A percentile compares a stretch with the other conserved stretches of the same genome.
Evolutionary conservation across 2,329 filamentous ascomycete species (phyloP).

Genomic region (Arthrobotrys entomopaga): DNA sequence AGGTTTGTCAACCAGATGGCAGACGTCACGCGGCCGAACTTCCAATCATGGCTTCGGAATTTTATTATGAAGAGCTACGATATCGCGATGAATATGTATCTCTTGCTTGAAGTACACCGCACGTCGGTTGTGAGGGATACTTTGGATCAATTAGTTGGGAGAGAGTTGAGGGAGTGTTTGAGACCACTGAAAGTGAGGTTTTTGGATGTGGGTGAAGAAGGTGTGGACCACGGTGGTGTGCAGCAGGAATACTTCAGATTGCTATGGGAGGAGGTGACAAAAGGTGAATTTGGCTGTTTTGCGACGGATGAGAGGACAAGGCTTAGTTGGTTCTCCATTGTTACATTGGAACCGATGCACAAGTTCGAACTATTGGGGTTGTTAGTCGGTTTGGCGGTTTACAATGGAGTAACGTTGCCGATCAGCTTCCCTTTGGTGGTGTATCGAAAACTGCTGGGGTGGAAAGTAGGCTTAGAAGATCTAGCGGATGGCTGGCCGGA

Average conservation of each 20-base stretch:
- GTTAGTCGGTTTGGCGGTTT: conserved; percentile 87
- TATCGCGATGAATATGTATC: conserved; percentile 75
- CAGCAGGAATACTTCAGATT: conserved; percentile 96
- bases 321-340: conserved; percentile 88
- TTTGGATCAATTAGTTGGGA: conserved; percentile 88
- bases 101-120: conserved; percentile 76
- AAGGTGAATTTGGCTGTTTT: conserved; percentile 82
- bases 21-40: conserved; percentile 61
- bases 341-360: conserved; percentile 82
- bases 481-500: conserved; percentile 90
- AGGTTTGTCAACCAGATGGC: conserved; percentile 64
- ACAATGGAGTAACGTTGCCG: conserved; percentile 91
- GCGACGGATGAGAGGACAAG: conserved; percentile 78
- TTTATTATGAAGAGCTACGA: conserved; percentile 63
- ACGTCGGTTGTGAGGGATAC: conserved; percentile 76
- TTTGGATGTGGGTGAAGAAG: conserved; percentile 83
- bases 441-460: conserved; percentile 79
- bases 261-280: conserved; percentile 80
- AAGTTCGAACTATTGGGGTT: conserved; percentile 90
- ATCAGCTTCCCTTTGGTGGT: conserved; percentile 86
- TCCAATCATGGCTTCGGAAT: conserved; percentile 51
- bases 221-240: conserved; percentile 91
- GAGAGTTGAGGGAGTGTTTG: conserved; percentile 81
- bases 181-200: conserved; percentile 88
- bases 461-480: conserved; percentile 76